phyloP scores from a whole-genome alignment of 345 rosid genomes.

The Populus euphratica region DNA sequence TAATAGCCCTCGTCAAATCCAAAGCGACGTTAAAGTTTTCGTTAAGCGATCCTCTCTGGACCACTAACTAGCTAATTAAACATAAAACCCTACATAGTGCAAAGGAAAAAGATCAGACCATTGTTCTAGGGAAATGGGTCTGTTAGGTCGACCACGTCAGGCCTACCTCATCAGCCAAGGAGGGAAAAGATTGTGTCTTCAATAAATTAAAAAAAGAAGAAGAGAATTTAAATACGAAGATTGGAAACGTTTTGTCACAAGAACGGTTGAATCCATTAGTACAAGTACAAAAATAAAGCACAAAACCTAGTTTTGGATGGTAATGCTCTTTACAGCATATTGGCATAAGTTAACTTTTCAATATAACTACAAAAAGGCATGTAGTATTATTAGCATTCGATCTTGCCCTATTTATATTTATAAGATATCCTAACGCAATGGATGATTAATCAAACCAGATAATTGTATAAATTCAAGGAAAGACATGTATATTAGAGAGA shows the following conservation, averaged over 20 bases:
- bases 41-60: conserved; percentile 17
- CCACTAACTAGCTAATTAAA: conserved; percentile 15
- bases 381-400: not conserved
- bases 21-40: conserved; percentile 11
- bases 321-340: conserved; percentile 30
- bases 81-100: conserved; percentile 29
- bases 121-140: conserved; percentile 42
- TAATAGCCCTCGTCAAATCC: conserved; percentile 3
- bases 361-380: not conserved
- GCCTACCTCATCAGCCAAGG: conserved; percentile 27
- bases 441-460: too few species aligned
- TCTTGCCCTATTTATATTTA: not conserved
- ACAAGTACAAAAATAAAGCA: conserved; percentile 35
- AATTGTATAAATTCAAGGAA: too few species aligned
- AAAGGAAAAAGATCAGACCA: conserved; percentile 35
- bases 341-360: conserved; percentile 24
- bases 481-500: too few species aligned
- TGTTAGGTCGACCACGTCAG: conserved; percentile 30
- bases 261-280: conserved; percentile 22
- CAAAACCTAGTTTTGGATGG: conserved; percentile 32
- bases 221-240: not conserved
- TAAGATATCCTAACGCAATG: too few species aligned
- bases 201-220: not conserved
- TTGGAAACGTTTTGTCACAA: not conserved
- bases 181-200: not conserved